Conservation (phyloP, 108 stramenopile species). For the Mediolabrus comicus region DNA sequence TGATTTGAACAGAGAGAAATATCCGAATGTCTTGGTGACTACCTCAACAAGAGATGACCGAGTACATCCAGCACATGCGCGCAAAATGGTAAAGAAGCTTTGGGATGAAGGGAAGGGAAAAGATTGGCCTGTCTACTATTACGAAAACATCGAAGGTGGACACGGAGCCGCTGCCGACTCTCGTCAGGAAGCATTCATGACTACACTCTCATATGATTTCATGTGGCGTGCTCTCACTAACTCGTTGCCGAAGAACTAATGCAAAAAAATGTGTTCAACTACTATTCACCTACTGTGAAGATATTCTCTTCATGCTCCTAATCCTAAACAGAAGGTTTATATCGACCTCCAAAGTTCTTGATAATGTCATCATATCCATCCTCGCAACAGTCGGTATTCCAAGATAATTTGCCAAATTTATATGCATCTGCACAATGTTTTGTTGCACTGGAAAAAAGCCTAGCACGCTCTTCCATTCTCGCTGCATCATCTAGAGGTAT, state of each 20-base stretch:
- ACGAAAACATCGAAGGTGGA: conserved; percentile 95
- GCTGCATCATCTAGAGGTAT: conserved; percentile 17
- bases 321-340: background rate
- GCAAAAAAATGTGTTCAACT: no score
- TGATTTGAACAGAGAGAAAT: conserved; percentile 50
- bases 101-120: conserved; percentile 77
- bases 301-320: no score
- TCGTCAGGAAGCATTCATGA: conserved; percentile 84
- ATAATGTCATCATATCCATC: conserved; percentile 31
- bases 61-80: conserved; percentile 92
- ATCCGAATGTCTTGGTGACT: conserved; percentile 81
- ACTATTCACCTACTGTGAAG: no score
- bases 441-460: conserved; percentile 21
- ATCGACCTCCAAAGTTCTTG: background rate
- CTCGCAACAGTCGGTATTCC: background rate
- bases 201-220: conserved; percentile 78
- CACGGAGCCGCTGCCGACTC: conserved; percentile 92
- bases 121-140: conserved; percentile 86
- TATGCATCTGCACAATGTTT: conserved; percentile 43
- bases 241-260: conserved; percentile 15
- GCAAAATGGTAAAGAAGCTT: conserved; percentile 87
- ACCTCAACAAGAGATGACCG: conserved; percentile 92
- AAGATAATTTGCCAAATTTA: conserved; percentile 6
- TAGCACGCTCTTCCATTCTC: conserved; percentile 7
- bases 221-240: conserved; percentile 74